These are phyloP conservation scores for sorghum (Sorghum bicolor) DNA, from an alignment of 176 grass and related monocot species.

Conservation along the genomic window DNA sequence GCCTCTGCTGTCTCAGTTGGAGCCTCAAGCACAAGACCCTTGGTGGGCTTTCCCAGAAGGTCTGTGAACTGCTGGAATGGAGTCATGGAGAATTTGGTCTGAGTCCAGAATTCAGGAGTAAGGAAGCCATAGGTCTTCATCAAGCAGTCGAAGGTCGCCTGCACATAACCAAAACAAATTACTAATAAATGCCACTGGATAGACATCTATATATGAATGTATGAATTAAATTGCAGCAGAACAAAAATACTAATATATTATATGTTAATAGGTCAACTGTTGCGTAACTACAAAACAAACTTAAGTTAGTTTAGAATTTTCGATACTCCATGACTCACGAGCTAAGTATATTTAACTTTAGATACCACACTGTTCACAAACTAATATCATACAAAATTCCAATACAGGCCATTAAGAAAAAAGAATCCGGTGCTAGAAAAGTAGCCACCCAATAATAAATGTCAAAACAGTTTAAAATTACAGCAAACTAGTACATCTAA, in stretches of 20 bases:
- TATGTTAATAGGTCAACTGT: background rate
- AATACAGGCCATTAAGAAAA: background rate
- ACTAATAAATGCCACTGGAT: background rate
- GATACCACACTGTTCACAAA: background rate
- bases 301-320: background rate
- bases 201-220: background rate
- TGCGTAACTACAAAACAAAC: background rate
- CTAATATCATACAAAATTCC: background rate
- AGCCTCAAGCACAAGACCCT: constrained; percentile 48
- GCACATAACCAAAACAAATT: background rate
- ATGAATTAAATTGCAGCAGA: no score
- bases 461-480: background rate
- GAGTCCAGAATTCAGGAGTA: constrained; percentile 78
- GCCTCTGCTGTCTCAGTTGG: constrained; percentile 57
- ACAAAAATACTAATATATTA: no score
- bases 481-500: background rate
- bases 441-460: background rate
- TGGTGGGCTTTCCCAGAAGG: constrained; percentile 58
- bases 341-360: background rate
- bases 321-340: background rate
- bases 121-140: constrained; percentile 90
- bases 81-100: constrained; percentile 54
- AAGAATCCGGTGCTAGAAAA: background rate
- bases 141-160: constrained; percentile 87
- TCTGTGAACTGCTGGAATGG: constrained; percentile 77